Percentiles rank a stretch among this genome's conserved stretches.
Evolutionary conservation across 2,329 filamentous ascomycete species (phyloP).

Genomic region (Orbilia brochopaga): DNA sequence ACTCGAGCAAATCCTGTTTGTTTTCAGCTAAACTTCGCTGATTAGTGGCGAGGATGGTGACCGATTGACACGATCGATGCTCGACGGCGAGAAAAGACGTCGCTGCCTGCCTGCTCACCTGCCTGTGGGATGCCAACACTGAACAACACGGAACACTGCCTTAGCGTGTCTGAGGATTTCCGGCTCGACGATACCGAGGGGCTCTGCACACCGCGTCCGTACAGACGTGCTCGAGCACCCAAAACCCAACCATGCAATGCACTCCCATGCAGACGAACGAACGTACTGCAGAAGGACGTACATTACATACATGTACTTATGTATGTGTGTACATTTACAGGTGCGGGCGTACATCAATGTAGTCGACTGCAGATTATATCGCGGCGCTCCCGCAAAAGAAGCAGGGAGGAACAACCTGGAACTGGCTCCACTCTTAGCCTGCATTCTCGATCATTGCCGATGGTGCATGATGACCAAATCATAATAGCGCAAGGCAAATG

Average conservation of each 20-base stretch:
- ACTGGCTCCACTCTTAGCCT: not conserved
- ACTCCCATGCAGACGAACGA: constrained; percentile 21
- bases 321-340: constrained; percentile 23
- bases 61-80: constrained; percentile 8
- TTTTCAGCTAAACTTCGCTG: constrained; percentile 19
- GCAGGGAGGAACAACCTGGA: constrained; percentile 10
- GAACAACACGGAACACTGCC: constrained; percentile 44
- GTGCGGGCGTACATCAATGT: too few relatives aligned
- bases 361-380: constrained; percentile 2
- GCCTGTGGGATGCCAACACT: constrained; percentile 38
- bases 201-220: not conserved
- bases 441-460: constrained; percentile 19
- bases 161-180: constrained; percentile 29
- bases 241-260: constrained; percentile 18
- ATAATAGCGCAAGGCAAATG: constrained; percentile 33
- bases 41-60: constrained; percentile 16
- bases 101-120: not conserved
- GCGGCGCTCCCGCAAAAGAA: constrained; percentile 26
- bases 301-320: not conserved
- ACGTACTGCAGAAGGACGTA: constrained; percentile 12
- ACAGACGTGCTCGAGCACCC: not conserved
- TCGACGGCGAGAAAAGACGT: too few relatives aligned
- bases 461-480: constrained; percentile 43
- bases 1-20: constrained; percentile 7
- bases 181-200: constrained; percentile 30